Percentiles rank a stretch among this genome's conserved stretches.
Evolutionary conservation across 768 basidiomycete species (phyloP).

Genomic region (Coprinellus micaceus): DNA sequence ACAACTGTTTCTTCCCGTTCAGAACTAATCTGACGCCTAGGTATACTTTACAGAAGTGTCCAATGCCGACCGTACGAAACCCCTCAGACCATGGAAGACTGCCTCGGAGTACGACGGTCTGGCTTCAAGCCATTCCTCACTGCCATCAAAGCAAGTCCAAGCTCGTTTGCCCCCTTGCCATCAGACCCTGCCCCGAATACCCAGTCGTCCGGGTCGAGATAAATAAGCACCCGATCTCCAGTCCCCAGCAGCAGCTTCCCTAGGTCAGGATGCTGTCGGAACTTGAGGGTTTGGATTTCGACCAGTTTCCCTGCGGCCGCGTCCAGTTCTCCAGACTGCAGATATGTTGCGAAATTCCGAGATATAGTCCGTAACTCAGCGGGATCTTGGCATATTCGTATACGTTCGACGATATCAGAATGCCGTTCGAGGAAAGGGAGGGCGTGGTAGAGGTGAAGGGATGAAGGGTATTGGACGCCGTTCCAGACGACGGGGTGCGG

Average conservation of each 20-base stretch:
- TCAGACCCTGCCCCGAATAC: constrained; percentile 61
- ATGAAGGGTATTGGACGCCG: constrained; percentile 58
- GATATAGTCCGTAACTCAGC: too few species aligned
- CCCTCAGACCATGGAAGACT: too few species aligned
- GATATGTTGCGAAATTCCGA: too few species aligned
- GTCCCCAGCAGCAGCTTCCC: constrained; percentile 55
- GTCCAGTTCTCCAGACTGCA: neutral
- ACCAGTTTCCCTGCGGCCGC: neutral
- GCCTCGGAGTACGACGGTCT: too few species aligned
- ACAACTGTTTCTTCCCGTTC: too few species aligned
- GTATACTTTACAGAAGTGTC: too few species aligned
- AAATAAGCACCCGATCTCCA: constrained; percentile 45
- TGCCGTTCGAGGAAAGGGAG: constrained; percentile 55
- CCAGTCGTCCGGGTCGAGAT: constrained; percentile 49
- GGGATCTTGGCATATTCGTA: constrained; percentile 39
- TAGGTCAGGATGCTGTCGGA: constrained; percentile 63
- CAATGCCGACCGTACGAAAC: too few species aligned
- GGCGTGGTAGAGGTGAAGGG: constrained; percentile 70
- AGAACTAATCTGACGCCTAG: too few species aligned
- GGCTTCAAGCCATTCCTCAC: constrained; percentile 46
- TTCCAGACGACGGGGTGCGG: constrained; percentile 55
- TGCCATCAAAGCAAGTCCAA: constrained; percentile 55
- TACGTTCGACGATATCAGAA: constrained; percentile 52
- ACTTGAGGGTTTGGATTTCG: constrained; percentile 62
- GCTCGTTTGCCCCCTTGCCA: constrained; percentile 48